phyloP scores from a whole-genome alignment of 1,284 basidiomycete species.

The Flammula alnicola region DNA sequence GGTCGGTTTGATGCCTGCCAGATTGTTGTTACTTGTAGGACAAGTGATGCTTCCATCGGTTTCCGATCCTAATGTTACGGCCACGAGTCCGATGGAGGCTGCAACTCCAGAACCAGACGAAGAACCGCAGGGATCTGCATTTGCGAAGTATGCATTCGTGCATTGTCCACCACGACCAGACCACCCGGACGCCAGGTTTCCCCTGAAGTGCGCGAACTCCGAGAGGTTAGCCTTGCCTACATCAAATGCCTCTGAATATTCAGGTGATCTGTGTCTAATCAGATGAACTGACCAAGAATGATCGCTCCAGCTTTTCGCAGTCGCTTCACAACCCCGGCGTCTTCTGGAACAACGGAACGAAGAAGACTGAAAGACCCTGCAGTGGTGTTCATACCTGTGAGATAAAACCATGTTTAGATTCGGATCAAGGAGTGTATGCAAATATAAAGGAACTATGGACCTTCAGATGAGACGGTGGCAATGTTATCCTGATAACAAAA shows the following conservation, averaged over 20 bases:
- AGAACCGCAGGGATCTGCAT: slow-evolving; percentile 66
- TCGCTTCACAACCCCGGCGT: slow-evolving; percentile 62
- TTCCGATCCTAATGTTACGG: slow-evolving; percentile 66
- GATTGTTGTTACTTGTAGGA: slow-evolving; percentile 55
- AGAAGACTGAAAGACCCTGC: slow-evolving; percentile 64
- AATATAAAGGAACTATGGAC: neutral
- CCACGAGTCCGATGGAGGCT: slow-evolving; percentile 63
- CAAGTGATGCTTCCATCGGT: slow-evolving; percentile 69
- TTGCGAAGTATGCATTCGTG: slow-evolving; percentile 62
- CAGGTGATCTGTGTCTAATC: neutral
- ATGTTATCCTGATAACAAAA: slow-evolving; percentile 11
- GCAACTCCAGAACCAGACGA: slow-evolving; percentile 69
- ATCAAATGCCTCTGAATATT: neutral
- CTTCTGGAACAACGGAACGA: slow-evolving; percentile 62
- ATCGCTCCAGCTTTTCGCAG: slow-evolving; percentile 55
- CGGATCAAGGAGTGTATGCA: neutral
- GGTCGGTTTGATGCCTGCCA: slow-evolving; percentile 65
- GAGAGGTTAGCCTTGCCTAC: slow-evolving; percentile 67
- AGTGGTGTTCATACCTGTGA: slow-evolving; percentile 66
- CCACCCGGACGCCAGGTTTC: slow-evolving; percentile 61
- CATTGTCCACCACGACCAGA: slow-evolving; percentile 70
- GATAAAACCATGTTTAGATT: neutral
- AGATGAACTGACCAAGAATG: slow-evolving; percentile 5
- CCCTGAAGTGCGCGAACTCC: slow-evolving; percentile 66
- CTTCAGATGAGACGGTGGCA: slow-evolving; percentile 11